Evolutionary conservation across 345 rosid genomes (phyloP).

Genomic region (Eutrema japonicum): DNA sequence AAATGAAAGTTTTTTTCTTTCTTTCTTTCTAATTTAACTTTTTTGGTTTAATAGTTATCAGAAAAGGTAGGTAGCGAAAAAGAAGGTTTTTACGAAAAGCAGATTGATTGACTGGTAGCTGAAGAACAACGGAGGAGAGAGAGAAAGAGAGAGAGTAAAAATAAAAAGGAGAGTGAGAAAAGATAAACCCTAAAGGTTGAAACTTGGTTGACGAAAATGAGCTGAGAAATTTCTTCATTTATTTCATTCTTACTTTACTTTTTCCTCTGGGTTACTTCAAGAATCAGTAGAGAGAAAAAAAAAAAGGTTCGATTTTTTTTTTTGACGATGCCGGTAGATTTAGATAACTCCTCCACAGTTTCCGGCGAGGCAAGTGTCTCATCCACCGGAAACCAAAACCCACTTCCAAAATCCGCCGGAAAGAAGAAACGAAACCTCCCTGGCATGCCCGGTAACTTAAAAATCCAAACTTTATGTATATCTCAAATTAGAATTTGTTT

Average conservation of each 20-base stretch:
- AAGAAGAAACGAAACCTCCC: conserved; percentile 97
- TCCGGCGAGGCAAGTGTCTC: conserved; percentile 93
- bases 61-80: conserved; percentile 41
- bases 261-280: not conserved
- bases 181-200: conserved; percentile 39
- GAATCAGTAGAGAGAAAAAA: conserved; percentile 15
- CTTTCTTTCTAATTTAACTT: not conserved
- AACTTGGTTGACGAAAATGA: conserved; percentile 42
- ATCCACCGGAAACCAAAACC: conserved; percentile 68
- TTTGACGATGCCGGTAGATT: conserved; percentile 60
- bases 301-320: not conserved
- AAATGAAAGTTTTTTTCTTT: not conserved
- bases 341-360: conserved; percentile 86
- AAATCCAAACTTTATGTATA: conserved; percentile 15
- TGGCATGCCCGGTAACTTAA: conserved; percentile 82
- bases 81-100: conserved; percentile 35
- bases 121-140: conserved; percentile 38
- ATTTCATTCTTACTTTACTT: conserved; percentile 23
- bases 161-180: not conserved
- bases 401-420: conserved; percentile 52
- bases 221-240: conserved; percentile 29
- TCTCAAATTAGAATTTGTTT: not conserved
- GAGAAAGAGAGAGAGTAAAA: not conserved
- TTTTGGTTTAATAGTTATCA: conserved; percentile 30
- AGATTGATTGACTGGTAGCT: conserved; percentile 50